Base-by-base conservation (phyloP, 116 monocot genomes). In the Iris pallida region DNA sequence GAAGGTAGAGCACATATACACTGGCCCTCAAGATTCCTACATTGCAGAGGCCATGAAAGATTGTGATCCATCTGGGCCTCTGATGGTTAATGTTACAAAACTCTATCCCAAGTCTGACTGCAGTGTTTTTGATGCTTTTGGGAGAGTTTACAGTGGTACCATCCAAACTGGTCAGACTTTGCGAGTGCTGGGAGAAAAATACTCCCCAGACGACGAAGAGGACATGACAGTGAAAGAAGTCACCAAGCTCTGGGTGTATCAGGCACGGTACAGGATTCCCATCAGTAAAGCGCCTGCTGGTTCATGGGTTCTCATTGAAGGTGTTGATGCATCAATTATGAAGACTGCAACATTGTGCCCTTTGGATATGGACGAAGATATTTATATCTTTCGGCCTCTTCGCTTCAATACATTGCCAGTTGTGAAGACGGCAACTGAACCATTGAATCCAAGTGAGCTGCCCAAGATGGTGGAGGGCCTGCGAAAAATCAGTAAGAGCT, bases 391-490 rank as follows among this genome's bases (percentile, higher is more conserved):
- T 78, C 57, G 90, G 15, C 92, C 97, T 44, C 90, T 97, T 71
- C 80, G 73, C 19, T 97, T 97, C 66, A 97, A 92, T 63, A 97
- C 89, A n/a, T 68, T 97, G 43, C 75, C 97, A 15, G 92, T 97
- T 67, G 92, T 97, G 45, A 97, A 97, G 73, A 97, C 92, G 16
- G 97, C 97, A 47, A 91, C 97, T 43, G 97, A 97, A 69, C 97
- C 97, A 40, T 74, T 97, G 68, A 97, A 97, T 74, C 97, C 97
- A 14, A 97, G 97, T 71, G 97, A 97, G 76, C 79, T 97, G 48
- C 97, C 97, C 5, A 97, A 97, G 72, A 97, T 97, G 97, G 97
- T 97, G 20, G 97, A 97, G 75, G 92, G 97, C 45, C 90, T 97
- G 42, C 66, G 97, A 18, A 97, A 97, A 68, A 97, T 97, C 42